Conservation (phyloP, 805 yeast species). For the Nakazawaea ernobii region DNA sequence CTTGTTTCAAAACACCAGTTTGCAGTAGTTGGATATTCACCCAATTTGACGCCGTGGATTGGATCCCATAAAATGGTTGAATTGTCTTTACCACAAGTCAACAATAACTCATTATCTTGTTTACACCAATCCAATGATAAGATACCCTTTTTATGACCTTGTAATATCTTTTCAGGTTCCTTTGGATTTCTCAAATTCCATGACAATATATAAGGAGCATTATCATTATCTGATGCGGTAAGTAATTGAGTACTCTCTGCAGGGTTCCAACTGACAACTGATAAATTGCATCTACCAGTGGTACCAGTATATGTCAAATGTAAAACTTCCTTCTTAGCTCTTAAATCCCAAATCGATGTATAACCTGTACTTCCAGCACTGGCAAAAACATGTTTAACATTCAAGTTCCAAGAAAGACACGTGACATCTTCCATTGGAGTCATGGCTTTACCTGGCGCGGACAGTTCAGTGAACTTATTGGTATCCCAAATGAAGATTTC, state of each 20-base stretch:
- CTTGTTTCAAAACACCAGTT: constrained; percentile 90
- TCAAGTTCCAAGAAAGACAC: constrained; percentile 84
- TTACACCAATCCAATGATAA: constrained; percentile 91
- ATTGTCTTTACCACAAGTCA: constrained; percentile 93
- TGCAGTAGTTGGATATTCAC: constrained; percentile 85
- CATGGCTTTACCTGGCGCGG: constrained; percentile 71
- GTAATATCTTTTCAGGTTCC: constrained; percentile 73
- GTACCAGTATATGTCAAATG: constrained; percentile 70
- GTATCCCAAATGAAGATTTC: constrained; percentile 91
- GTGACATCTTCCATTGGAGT: constrained; percentile 78
- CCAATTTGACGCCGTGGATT: constrained; percentile 59
- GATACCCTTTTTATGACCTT: constrained; percentile 85
- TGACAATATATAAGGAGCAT: constrained; percentile 70
- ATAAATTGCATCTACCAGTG: constrained; percentile 57
- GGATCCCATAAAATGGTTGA: constrained; percentile 91
- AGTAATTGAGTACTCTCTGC: constrained; percentile 75
- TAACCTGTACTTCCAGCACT: constrained; percentile 80
- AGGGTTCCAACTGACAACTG: constrained; percentile 95
- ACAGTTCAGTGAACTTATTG: constrained; percentile 46
- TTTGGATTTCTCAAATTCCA: constrained; percentile 96
- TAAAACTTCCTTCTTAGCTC: constrained; percentile 80
- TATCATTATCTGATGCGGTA: constrained; percentile 82
- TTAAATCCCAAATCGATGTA: constrained; percentile 92
- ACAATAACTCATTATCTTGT: constrained; percentile 68
- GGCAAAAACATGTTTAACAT: constrained; percentile 82